Percentiles rank a stretch among this genome's conserved stretches.
Evolutionary conservation across 306 rosid genomes (phyloP).

Genomic region (Cicer pinnatifidum): DNA sequence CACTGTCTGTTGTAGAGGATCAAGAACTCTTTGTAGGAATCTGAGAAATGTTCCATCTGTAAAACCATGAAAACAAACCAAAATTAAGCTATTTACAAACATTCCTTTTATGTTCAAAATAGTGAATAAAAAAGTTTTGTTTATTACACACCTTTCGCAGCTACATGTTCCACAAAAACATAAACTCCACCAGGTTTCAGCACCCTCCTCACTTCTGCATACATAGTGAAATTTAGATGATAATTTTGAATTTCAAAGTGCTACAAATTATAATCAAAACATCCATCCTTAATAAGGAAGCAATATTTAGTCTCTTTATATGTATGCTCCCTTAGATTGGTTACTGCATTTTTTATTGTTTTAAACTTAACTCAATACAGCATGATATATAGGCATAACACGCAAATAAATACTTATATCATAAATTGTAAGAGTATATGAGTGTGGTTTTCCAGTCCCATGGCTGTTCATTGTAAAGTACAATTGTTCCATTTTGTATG

Average conservation of each 20-base stretch:
- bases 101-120: conserved; percentile 4
- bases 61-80: conserved; percentile 37
- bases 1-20: conserved; percentile 74
- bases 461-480: no score
- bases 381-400: neutral
- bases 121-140: conserved; percentile 36
- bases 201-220: conserved; percentile 81
- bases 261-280: neutral
- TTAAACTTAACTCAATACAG: neutral
- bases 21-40: conserved; percentile 63
- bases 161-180: conserved; percentile 81
- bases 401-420: neutral
- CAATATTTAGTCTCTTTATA: neutral
- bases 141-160: conserved; percentile 66
- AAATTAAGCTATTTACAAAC: conserved; percentile 2
- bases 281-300: neutral
- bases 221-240: conserved; percentile 18
- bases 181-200: conserved; percentile 78
- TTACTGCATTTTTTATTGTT: conserved; percentile 8
- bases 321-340: neutral
- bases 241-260: conserved; percentile 14
- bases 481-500: no score
- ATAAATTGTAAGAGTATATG: no score
- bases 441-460: no score
- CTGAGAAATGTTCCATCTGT: conserved; percentile 72